A percentile compares a stretch with the other conserved stretches of the same genome.
These are phyloP conservation scores for Sphagnurus paluster DNA, from an alignment of 1,284 basidiomycete species.

Conservation along the genomic window DNA sequence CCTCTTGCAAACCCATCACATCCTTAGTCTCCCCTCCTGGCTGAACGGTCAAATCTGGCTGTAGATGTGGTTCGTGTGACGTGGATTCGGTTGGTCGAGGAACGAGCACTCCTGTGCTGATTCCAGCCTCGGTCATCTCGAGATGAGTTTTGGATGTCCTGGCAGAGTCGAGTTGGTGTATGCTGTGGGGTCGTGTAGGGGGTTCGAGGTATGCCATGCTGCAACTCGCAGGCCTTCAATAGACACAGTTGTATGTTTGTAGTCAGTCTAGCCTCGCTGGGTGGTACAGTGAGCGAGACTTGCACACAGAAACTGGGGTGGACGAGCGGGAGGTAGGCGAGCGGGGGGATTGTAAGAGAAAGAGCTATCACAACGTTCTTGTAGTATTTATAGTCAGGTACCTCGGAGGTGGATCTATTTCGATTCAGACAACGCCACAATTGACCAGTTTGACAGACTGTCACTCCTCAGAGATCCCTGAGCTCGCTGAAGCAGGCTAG, in stretches of 20 bases:
- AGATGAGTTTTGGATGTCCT: conserved; percentile 17
- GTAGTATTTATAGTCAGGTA: conserved; percentile 22
- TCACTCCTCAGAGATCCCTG: too few relatives aligned
- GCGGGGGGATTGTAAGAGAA: conserved; percentile 9
- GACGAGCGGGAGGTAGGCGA: background rate
- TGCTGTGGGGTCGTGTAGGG: conserved; percentile 11
- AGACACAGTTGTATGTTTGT: background rate
- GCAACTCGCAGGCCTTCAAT: conserved; percentile 1
- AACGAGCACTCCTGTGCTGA: conserved; percentile 1
- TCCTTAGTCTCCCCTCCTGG: conserved; percentile 8
- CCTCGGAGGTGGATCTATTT: conserved; percentile 12
- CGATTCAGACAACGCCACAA: conserved; percentile 17
- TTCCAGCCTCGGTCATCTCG: conserved; percentile 11
- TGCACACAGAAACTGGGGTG: too few relatives aligned
- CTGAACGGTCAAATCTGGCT: background rate
- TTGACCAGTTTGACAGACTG: too few relatives aligned
- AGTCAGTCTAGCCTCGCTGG: background rate
- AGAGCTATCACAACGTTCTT: conserved; percentile 13
- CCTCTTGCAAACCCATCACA: background rate
- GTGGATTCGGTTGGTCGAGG: conserved; percentile 3
- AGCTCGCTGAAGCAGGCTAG: too few relatives aligned
- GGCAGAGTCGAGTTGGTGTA: conserved; percentile 10
- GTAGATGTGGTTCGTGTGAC: conserved; percentile 14
- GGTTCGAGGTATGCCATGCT: conserved; percentile 17
- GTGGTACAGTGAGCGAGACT: background rate